Evolutionary conservation across 1,139 yeast genomes (phyloP).

Genomic region (Entelexis sorbosivorans): DNA sequence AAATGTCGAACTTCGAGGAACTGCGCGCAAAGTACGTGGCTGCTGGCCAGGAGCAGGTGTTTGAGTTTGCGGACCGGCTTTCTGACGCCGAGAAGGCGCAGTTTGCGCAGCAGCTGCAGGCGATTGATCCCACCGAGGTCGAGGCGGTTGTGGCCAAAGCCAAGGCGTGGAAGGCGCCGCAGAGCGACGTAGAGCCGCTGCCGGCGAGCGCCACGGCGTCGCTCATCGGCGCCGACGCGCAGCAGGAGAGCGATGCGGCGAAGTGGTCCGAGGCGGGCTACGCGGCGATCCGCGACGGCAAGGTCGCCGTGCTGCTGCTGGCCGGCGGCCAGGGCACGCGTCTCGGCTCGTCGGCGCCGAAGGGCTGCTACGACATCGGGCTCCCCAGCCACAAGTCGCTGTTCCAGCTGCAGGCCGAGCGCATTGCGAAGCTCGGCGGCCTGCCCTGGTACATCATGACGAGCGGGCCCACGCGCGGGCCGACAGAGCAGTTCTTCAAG

Average conservation of each 20-base stretch:
- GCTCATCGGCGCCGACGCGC: conserved; percentile 22
- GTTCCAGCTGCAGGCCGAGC: conserved; percentile 89
- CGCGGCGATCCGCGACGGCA: conserved; percentile 52
- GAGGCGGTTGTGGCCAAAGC: conserved; percentile 28
- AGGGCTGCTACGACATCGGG: conserved; percentile 84
- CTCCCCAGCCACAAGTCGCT: conserved; percentile 75
- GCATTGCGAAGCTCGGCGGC: conserved; percentile 44
- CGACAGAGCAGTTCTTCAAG: conserved; percentile 64
- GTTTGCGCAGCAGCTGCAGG: conserved; percentile 29
- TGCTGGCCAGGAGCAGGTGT: conserved; percentile 38
- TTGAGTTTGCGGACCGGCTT: conserved; percentile 32
- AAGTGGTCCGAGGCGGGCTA: conserved; percentile 54
- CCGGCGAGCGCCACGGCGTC: conserved; percentile 32
- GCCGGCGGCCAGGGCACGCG: conserved; percentile 99
- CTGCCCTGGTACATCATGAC: conserved; percentile 94
- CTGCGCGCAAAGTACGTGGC: conserved; percentile 24
- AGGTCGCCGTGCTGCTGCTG: conserved; percentile 82
- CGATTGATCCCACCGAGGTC: conserved; percentile 31
- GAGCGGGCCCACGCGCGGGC: conserved; percentile 69
- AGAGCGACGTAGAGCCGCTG: conserved; percentile 27
- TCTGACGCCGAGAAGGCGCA: conserved; percentile 25
- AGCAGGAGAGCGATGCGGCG: conserved; percentile 15
- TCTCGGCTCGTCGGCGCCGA: conserved; percentile 78
- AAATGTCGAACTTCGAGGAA: conserved; percentile 4
- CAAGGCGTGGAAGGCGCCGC: conserved; percentile 17